phyloP scores from a whole-genome alignment of 192 early-diverging fungal genomes.

The Rhizophagus clarus region DNA sequence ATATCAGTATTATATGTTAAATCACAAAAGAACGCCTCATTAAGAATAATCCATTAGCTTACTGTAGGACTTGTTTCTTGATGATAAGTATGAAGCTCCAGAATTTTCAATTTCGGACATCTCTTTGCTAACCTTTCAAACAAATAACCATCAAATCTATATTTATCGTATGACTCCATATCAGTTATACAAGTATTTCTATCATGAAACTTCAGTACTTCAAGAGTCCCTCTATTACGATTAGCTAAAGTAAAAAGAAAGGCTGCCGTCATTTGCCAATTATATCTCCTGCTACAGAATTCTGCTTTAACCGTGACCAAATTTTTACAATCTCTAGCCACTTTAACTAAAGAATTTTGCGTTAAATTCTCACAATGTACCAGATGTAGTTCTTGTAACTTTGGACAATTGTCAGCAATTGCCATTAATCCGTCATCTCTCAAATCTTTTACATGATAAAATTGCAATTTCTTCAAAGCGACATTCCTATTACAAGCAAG shows the following conservation, averaged over 20 bases:
- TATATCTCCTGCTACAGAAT: slow-evolving; percentile 11
- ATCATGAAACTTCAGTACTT: slow-evolving; percentile 18
- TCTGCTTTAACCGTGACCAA: neutral
- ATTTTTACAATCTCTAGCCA: slow-evolving; percentile 13
- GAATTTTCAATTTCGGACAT: slow-evolving; percentile 1
- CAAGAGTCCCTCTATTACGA: slow-evolving; percentile 12
- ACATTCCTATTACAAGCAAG: slow-evolving; percentile 1
- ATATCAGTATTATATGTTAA: neutral
- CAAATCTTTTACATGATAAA: slow-evolving; percentile 19
- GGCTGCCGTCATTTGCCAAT: slow-evolving; percentile 18
- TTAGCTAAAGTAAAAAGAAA: slow-evolving; percentile 20
- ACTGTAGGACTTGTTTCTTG: neutral
- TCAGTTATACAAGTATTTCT: slow-evolving; percentile 9
- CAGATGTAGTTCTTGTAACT: slow-evolving; percentile 8
- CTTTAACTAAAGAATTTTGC: neutral
- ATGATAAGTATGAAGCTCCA: slow-evolving; percentile 14
- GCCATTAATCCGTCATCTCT: neutral
- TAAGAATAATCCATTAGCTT: neutral
- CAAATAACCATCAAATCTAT: slow-evolving; percentile 5
- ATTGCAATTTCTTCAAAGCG: neutral
- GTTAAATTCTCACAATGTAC: slow-evolving; percentile 14
- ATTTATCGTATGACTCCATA: neutral
- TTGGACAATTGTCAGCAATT: slow-evolving; percentile 6
- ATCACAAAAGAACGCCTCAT: neutral
- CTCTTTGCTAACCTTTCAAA: neutral